phyloP scores from a whole-genome alignment of 2,329 filamentous ascomycete genomes.

The Tolypocladium amazonense region DNA sequence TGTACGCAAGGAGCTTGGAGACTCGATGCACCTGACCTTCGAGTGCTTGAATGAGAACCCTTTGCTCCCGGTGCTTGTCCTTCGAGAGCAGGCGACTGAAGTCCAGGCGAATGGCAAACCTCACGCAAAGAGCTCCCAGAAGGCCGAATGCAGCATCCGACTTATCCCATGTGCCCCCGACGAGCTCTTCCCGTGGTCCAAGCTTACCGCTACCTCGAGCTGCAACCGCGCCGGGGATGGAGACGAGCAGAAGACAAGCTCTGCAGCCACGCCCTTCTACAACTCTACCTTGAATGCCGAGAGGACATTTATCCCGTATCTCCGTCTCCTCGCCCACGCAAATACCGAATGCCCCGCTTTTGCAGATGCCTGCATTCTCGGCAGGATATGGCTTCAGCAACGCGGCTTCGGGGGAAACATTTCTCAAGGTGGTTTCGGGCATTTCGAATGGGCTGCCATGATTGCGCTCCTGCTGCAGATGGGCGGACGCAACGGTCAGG shows the following conservation, averaged over 20 bases:
- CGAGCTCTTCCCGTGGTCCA: conserved; percentile 57
- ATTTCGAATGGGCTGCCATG: conserved; percentile 82
- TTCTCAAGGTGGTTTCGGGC: conserved; percentile 76
- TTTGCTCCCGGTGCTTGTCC: conserved; percentile 57
- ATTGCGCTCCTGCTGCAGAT: conserved; percentile 70
- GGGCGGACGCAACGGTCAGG: conserved; percentile 61
- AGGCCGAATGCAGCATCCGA: conserved; percentile 49
- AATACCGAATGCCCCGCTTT: conserved; percentile 62
- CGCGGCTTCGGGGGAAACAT: conserved; percentile 64
- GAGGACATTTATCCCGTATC: conserved; percentile 59
- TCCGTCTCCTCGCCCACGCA: conserved; percentile 63
- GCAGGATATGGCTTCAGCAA: conserved; percentile 81
- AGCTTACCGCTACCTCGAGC: conserved; percentile 59
- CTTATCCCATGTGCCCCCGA: conserved; percentile 67
- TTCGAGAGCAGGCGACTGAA: conserved; percentile 23
- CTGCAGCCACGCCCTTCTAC: conserved; percentile 66
- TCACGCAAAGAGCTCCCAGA: conserved; percentile 14
- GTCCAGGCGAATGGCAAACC: conserved; percentile 9
- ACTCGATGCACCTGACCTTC: conserved; percentile 49
- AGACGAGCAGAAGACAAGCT: conserved; percentile 29
- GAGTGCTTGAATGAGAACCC: conserved; percentile 61
- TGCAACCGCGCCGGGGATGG: conserved; percentile 50
- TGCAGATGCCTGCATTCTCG: conserved; percentile 74
- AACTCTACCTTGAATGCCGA: conserved; percentile 79
- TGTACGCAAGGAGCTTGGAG: conserved; percentile 46